Base-by-base conservation (phyloP, 176 grass and related monocot genomes). In the Lolium multiflorum region DNA sequence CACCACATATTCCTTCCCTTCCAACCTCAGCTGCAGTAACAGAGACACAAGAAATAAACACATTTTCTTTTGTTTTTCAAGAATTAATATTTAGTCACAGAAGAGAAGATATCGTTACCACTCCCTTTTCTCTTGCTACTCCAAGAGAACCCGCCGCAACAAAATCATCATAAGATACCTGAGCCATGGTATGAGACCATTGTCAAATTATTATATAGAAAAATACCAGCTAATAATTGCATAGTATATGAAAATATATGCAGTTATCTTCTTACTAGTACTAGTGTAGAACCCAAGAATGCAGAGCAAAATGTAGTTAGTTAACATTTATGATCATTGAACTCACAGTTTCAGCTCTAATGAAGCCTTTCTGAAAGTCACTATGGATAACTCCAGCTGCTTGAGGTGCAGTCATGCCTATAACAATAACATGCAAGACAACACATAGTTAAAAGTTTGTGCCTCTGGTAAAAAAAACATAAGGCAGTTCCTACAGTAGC, bases 331-430 rank as follows among this genome's bases (percentile, higher is more conserved):
- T 22, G 16, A 74, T 14, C 64, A 79, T 11, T 43, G 17, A 81
- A 84, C 93, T 94, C 83, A 99, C 97, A 63, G 97, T 99, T 87
- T 99, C 97, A 86, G 97, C 97, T 94, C 97, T 89, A 92, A 98
- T 98, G 74, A 98, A 98, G 13, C 97, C 97, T 94, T 98, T 98
- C 84, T 98, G 94, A 68, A 98, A 98, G 81, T 98, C 97, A n/a
- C 92, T 94, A 69, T 98, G 97, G 88, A 98, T 98, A 88, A 98
- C 97, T 57, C 94, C 97, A 16, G 97, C 97, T 84, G 97, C 97
- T 82, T 98, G 97, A 87, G 97, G 97, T 20, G 97, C 97, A 72
- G 94, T 98, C 97, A 96, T 98, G 46, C 97, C 97, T 98, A 47
- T 74, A 74, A 7, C 47, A 82, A 38, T 28, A 48, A 44, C 17